These are phyloP conservation scores for Candida boleticola DNA, from an alignment of 805 yeast species.

Conservation along the genomic window DNA sequence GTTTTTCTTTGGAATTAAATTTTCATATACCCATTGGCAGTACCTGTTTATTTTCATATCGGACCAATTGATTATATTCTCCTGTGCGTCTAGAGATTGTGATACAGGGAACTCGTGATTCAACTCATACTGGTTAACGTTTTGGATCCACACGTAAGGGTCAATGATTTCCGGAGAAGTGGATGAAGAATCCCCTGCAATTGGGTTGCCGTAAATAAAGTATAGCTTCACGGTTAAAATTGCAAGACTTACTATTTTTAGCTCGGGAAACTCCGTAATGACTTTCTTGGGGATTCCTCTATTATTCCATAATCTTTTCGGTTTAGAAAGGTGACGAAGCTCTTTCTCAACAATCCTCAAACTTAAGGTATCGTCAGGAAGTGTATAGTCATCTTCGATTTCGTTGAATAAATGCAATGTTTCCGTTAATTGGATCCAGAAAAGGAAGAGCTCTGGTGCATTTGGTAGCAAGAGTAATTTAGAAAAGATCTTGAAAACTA, in stretches of 20 bases:
- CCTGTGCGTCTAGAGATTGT: conserved; percentile 9
- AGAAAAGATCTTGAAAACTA: conserved; percentile 37
- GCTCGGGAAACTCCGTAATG: conserved; percentile 33
- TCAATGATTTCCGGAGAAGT: conserved; percentile 6
- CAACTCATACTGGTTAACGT: conserved; percentile 15
- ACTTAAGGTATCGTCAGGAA: background rate
- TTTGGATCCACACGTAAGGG: conserved; percentile 17
- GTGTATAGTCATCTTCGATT: background rate
- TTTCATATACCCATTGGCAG: conserved; percentile 48
- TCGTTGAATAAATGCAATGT: conserved; percentile 6
- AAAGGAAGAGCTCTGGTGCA: conserved; percentile 46
- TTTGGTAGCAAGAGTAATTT: conserved; percentile 46
- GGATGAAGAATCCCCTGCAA: conserved; percentile 7
- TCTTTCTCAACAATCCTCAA: background rate
- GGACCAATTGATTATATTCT: conserved; percentile 46
- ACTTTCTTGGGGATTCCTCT: conserved; percentile 5
- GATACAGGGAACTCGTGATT: conserved; percentile 15
- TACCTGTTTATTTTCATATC: conserved; percentile 45
- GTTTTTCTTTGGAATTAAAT: conserved; percentile 21
- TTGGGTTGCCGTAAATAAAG: conserved; percentile 16
- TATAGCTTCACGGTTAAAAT: conserved; percentile 30
- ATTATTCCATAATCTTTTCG: conserved; percentile 6
- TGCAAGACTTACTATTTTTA: conserved; percentile 30
- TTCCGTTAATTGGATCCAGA: conserved; percentile 23
- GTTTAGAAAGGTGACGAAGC: background rate